These are phyloP conservation scores for Carex myosuroides DNA, from an alignment of 176 grass and related monocot genomes.

Conservation along the genomic window DNA sequence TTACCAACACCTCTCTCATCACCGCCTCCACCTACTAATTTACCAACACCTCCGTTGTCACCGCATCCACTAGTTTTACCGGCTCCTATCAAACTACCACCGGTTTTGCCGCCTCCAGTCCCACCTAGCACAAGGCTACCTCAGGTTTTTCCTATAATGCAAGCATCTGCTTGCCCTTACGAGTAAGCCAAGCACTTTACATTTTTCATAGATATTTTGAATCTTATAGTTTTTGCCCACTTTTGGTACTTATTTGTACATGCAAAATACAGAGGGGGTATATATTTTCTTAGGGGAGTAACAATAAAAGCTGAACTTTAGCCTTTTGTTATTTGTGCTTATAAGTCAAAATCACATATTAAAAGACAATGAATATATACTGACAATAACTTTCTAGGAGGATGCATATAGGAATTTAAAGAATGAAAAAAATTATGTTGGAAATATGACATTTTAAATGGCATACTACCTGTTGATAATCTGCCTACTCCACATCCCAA, in stretches of 20 bases:
- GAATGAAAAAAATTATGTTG: neutral
- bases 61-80: conserved; percentile 11
- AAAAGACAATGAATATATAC: neutral
- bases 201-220: neutral
- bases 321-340: neutral
- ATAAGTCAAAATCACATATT: neutral
- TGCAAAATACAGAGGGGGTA: neutral
- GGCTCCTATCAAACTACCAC: neutral
- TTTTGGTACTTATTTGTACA: neutral
- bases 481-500: neutral
- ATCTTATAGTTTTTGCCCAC: neutral
- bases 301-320: neutral
- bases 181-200: conserved; percentile 25
- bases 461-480: neutral
- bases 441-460: neutral
- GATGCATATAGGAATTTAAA: neutral
- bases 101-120: neutral
- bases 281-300: neutral
- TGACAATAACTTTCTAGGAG: neutral
- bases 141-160: neutral
- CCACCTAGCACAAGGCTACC: neutral
- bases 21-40: neutral
- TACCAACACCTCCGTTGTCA: neutral
- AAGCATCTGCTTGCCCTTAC: conserved; percentile 57
- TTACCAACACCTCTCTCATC: conserved; percentile 8